Percentiles rank a stretch among this genome's conserved stretches.
These are phyloP conservation scores for Tricladium varicosporioides DNA, from an alignment of 2,329 filamentous ascomycete genomes.

Conservation along the genomic window DNA sequence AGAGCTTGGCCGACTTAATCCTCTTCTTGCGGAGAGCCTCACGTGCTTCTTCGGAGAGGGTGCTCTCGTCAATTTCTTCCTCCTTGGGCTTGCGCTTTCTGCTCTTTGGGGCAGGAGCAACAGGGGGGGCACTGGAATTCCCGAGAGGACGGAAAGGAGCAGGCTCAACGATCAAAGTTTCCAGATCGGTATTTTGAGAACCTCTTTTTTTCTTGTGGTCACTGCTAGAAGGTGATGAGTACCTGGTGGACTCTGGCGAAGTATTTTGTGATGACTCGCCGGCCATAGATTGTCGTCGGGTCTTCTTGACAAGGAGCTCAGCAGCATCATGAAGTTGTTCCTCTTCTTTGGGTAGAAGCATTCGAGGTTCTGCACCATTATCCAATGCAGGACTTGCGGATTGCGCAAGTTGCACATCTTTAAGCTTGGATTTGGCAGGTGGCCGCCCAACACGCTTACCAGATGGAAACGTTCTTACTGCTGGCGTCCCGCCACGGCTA, in stretches of 20 bases:
- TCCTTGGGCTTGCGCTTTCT: slow-evolving; percentile 14
- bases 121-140: not conserved
- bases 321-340: slow-evolving; percentile 27
- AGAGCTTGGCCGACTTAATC: slow-evolving; percentile 14
- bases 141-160: not conserved
- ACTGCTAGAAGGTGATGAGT: slow-evolving; percentile 6
- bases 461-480: slow-evolving; percentile 28
- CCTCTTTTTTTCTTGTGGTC: slow-evolving; percentile 8
- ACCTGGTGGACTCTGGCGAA: slow-evolving; percentile 6
- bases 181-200: slow-evolving; percentile 3
- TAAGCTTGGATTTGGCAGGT: slow-evolving; percentile 31
- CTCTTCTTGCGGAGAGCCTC: slow-evolving; percentile 13
- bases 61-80: slow-evolving; percentile 6
- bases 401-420: slow-evolving; percentile 22
- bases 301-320: slow-evolving; percentile 24
- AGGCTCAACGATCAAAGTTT: not conserved
- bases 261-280: slow-evolving; percentile 6
- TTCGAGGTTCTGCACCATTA: slow-evolving; percentile 12
- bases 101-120: slow-evolving; percentile 1
- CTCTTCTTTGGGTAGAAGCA: slow-evolving; percentile 23
- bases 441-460: slow-evolving; percentile 34
- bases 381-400: slow-evolving; percentile 14
- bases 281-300: slow-evolving; percentile 4
- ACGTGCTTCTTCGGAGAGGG: slow-evolving; percentile 2
- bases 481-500: slow-evolving; percentile 23